Conservation (phyloP, 2,329 filamentous ascomycete genomes). For the Blastomyces parvus region DNA sequence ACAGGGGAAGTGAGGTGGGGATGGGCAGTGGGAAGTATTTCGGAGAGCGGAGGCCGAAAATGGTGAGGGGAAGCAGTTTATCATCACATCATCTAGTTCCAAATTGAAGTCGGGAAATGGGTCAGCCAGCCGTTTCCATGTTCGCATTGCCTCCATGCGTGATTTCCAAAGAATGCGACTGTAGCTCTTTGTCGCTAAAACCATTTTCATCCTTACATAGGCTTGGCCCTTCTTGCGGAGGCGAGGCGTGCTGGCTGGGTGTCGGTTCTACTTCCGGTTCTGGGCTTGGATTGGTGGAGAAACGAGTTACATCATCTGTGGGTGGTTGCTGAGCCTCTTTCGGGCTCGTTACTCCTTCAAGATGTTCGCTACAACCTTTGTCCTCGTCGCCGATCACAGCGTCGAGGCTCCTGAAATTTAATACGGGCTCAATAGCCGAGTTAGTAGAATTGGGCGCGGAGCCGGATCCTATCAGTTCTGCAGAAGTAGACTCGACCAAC, state of each 20-base stretch:
- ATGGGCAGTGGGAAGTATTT: no score
- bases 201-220: slow-evolving; percentile 12
- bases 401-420: slow-evolving; percentile 82
- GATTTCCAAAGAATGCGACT: slow-evolving; percentile 28
- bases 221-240: slow-evolving; percentile 12
- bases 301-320: slow-evolving; percentile 11
- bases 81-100: neutral
- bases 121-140: neutral
- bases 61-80: neutral
- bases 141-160: neutral
- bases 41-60: neutral
- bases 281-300: neutral
- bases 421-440: slow-evolving; percentile 62
- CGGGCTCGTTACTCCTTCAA: slow-evolving; percentile 26
- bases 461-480: slow-evolving; percentile 37
- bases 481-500: slow-evolving; percentile 51
- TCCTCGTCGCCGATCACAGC: slow-evolving; percentile 68
- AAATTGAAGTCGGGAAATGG: neutral
- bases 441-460: slow-evolving; percentile 43
- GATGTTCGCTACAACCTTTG: slow-evolving; percentile 34
- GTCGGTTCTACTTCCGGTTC: slow-evolving; percentile 15
- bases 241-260: neutral
- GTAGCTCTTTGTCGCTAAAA: slow-evolving; percentile 28
- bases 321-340: slow-evolving; percentile 18
- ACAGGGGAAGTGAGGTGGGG: neutral